Evolutionary conservation across 2,329 filamentous ascomycete species (phyloP).

Genomic region (Harringtonia lauricola): DNA sequence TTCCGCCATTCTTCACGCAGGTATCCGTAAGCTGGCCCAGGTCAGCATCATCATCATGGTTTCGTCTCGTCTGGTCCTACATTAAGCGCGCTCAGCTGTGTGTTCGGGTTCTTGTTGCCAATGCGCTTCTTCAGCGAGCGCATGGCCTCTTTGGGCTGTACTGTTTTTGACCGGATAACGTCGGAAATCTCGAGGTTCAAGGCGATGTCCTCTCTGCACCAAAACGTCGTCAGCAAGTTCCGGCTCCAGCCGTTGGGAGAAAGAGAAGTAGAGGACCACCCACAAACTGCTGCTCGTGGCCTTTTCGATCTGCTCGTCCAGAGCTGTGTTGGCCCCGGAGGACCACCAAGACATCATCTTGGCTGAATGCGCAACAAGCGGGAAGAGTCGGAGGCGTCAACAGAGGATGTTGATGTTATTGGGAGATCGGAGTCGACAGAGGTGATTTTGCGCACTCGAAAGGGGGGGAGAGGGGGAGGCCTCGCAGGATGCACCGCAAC

Average conservation of each 20-base stretch:
- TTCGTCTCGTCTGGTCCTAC: slow-evolving; percentile 30
- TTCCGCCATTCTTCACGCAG: slow-evolving; percentile 95
- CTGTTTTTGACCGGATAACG: slow-evolving; percentile 91
- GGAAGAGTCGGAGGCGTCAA: background rate
- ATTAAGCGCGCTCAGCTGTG: slow-evolving; percentile 88
- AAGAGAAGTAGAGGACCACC: slow-evolving; percentile 17
- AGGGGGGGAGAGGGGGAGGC: too few species aligned
- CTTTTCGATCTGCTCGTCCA: slow-evolving; percentile 95
- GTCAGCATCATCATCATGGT: background rate
- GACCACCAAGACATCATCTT: slow-evolving; percentile 94
- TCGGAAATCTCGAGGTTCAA: slow-evolving; percentile 98
- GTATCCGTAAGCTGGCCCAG: slow-evolving; percentile 72
- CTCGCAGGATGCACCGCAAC: too few species aligned
- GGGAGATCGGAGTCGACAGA: too few species aligned
- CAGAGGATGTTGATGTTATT: too few species aligned
- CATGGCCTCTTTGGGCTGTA: slow-evolving; percentile 97
- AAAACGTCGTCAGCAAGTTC: background rate
- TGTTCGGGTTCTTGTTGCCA: slow-evolving; percentile 95
- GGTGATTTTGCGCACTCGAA: too few species aligned
- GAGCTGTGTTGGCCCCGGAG: slow-evolving; percentile 73
- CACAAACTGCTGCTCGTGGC: slow-evolving; percentile 92
- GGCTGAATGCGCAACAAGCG: background rate
- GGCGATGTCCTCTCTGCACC: slow-evolving; percentile 77
- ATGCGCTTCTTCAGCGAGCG: slow-evolving; percentile 87
- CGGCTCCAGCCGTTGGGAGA: too few species aligned